Evolutionary conservation across 2,329 filamentous ascomycete species (phyloP), one percentile per base, ranked within the genome.

Genomic region (Hypoxylon rubiginosum): DNA sequence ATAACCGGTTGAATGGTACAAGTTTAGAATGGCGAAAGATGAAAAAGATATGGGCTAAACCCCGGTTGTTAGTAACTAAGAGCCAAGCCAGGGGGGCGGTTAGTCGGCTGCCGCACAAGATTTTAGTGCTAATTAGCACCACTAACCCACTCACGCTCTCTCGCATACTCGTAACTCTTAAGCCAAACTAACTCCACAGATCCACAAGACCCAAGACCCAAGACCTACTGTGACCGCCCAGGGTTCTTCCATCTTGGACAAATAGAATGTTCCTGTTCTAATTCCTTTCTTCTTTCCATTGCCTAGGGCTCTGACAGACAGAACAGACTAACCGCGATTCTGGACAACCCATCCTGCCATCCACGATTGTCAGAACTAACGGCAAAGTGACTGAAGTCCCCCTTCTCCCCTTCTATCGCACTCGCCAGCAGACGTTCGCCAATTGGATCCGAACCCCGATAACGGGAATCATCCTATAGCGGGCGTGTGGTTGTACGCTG

Each of bases 221-320:
- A n/a, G n/a, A n/a, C n/a, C n/a, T n/a, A 21, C 15, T 43, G 41
- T 64, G 53, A 49, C 57, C 53, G 46, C 60, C 61, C 58, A 65
- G 67, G 64, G 64, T 69, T 64, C 57, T 69, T 64, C 67, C 57
- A 67, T 69, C 61, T 65, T 62, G n/a, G 58, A 50, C 63, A 49
- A 68, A 48, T 49, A 51, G 48, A 63, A 53, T 7, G 39, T 43
- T 21, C 17, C 17, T 43, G 39, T 21, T 21, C 17, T 21, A 43
- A 21, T 21, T 17, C 6, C n/a, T 3, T 41, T 41, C 7, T 17
- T 43, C 11, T 43, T 17, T 43, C 39, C n/a, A 6, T 17, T 11
- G 30, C 28, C 17, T 21, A 45, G 48, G 24, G 2, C 26, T 11
- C 43, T 58, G 34, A 15, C 32, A 36, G 32, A 13, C 32, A 13